Evolutionary conservation across 805 yeast species (phyloP), one percentile per base, ranked within the genome.

Genomic region (Torulaspora maleeae): DNA sequence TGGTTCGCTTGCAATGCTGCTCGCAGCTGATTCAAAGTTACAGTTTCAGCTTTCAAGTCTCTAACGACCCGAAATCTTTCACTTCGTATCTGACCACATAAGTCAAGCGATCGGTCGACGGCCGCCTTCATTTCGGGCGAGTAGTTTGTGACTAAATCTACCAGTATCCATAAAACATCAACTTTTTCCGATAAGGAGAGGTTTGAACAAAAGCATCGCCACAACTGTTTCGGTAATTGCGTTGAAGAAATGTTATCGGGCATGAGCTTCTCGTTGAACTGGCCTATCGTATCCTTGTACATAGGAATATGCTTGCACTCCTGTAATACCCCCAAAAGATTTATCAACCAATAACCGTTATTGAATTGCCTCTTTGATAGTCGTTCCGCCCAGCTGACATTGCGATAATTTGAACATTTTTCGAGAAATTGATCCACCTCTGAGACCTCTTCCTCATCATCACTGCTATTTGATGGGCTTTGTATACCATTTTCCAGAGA

Each of bases 281-380:
- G 39, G 73, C 70, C 16, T 80, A 78, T 34, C 22, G 56, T 52
- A 2, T 48, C 40, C n/a, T 58, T 50, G 38, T 64, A 63, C 33
- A 54, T 52, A 3, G 63, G 60, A 8, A 66, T 43, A 33, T 59
- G 59, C 29, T 49, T 50, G 41, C 64, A 58, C 38, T 65, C 69
- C 40, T 64, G 62, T 5, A 90, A 71, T 2, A 89, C 71, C 27
- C 96, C 96, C 39, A 89, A 62, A 35, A 90, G 63, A 35, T 84
- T 76, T 33, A 83, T 74, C 55, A 87, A 83, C 96, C 97, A 91
- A 44, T 79, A 80, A 3, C 96, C 95, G 56, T 87, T 89, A 55
- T 75, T 79, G 63, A 86, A 93, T 51, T 77, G 77, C 44, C 96
- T 78, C 44, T 78, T 81, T 11, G 81, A 75, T 15, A 91, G 71